Conservation (phyloP, 2,329 filamentous ascomycete genomes). For the Purpureocillium takamizusanense region DNA sequence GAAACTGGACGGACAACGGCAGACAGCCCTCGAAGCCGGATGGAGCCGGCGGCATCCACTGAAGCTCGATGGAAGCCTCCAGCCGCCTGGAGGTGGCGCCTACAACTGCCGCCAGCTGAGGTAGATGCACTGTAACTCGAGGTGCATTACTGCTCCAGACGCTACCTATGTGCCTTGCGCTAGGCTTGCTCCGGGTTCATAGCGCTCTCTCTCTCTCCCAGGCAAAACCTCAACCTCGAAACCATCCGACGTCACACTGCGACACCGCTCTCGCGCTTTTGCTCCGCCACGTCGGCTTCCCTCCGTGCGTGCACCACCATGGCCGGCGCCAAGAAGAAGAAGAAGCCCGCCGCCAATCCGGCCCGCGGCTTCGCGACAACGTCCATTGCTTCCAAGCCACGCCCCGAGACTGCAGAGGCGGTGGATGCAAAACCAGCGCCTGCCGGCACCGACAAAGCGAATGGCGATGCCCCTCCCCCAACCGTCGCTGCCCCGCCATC, state of each 20-base stretch:
- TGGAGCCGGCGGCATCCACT: no score
- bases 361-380: slow-evolving; percentile 90
- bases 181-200: no score
- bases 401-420: slow-evolving; percentile 46
- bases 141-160: no score
- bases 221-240: no score
- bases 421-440: slow-evolving; percentile 17
- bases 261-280: not conserved
- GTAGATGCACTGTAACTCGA: no score
- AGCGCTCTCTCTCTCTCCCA: no score
- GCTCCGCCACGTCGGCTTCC: not conserved
- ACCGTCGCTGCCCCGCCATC: slow-evolving; percentile 11
- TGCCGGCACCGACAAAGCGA: slow-evolving; percentile 16
- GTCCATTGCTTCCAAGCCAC: slow-evolving; percentile 75
- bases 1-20: no score
- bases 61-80: no score
- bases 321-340: slow-evolving; percentile 75
- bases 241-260: not conserved
- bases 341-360: slow-evolving; percentile 79
- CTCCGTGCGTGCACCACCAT: slow-evolving; percentile 31
- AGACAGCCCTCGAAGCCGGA: no score
- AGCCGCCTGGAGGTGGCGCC: no score
- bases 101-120: no score
- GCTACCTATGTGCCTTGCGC: no score
- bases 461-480: slow-evolving; percentile 19